These are phyloP conservation scores for Flagelloscypha sp. DNA, from an alignment of 768 basidiomycete genomes.

Conservation along the genomic window DNA sequence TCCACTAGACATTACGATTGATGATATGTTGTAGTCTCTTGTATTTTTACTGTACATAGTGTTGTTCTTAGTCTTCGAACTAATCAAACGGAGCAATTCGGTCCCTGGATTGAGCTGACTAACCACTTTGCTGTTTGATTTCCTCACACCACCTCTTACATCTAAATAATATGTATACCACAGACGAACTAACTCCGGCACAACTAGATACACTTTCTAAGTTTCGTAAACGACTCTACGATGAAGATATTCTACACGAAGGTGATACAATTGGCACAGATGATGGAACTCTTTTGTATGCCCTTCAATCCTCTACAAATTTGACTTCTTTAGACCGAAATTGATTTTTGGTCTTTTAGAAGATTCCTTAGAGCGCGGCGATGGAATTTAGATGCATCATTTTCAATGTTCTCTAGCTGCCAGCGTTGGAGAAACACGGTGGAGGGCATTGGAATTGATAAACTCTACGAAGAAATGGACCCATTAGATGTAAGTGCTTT, in stretches of 20 bases:
- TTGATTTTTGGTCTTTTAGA: conserved; percentile 25
- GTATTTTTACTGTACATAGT: too few relatives aligned
- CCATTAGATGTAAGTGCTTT: conserved; percentile 55
- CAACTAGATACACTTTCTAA: conserved; percentile 29
- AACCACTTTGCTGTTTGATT: too few relatives aligned
- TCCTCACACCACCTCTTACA: too few relatives aligned
- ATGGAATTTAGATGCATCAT: conserved; percentile 49
- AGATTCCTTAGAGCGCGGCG: conserved; percentile 73
- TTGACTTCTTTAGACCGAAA: background rate
- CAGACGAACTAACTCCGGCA: too few relatives aligned
- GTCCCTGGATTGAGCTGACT: too few relatives aligned
- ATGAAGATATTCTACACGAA: conserved; percentile 47
- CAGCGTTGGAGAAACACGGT: conserved; percentile 63
- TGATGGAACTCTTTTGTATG: conserved; percentile 52
- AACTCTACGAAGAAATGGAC: conserved; percentile 51
- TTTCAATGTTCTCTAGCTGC: conserved; percentile 58
- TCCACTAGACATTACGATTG: too few relatives aligned
- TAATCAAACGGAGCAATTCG: too few relatives aligned
- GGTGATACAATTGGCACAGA: conserved; percentile 58
- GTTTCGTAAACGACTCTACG: conserved; percentile 45
- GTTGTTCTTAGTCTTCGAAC: too few relatives aligned
- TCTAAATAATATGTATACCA: too few relatives aligned
- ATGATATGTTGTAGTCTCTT: too few relatives aligned
- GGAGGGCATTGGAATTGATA: conserved; percentile 57
- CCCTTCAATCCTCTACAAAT: conserved; percentile 1